Evolutionary conservation across 2,329 filamentous ascomycete genomes (phyloP), one percentile per base, ranked within the genome.

Genomic region (Zymoseptoria crescenta): DNA sequence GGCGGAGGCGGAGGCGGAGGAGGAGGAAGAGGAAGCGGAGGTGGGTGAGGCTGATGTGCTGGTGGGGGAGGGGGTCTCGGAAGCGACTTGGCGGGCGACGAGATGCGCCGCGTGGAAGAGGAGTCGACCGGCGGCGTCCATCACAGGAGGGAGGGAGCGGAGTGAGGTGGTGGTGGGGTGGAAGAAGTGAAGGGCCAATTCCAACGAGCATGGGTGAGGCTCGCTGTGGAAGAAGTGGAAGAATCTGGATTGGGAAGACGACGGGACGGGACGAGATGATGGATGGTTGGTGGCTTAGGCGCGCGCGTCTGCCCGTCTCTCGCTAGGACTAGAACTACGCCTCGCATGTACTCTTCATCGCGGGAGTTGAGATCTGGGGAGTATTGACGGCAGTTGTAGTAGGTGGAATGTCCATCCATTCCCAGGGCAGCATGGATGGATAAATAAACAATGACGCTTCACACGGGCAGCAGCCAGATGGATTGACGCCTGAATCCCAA

Each of bases 51-150:
- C 57, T 13, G 57, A 58, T 20, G 62, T 65, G 27, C 63, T 58
- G 20, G 64, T 63, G 8, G 63, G 59, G 13, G 62, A 63, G 8
- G 62, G 56, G 19, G 62, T 59, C 49, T 67, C 68, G n/a, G 51
- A 52, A 24, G 76, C 77, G 45, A 74, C 73, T 29, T 52, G 20
- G 62, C 81, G 78, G 27, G 75, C 74, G 62, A 78, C 72, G 50
- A 83, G 71, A 58, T 67, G 69, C 57, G 74, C 66, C 56, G 76
- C 73, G 58, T 76, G 71, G 63, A 72, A 68, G 61, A 76, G 66
- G 55, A 74, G 58, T 62, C 75, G 65, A 57, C 67, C 70, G 56
- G 73, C 66, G 55, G 73, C 63, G 64, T 80, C 76, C 79, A 81
- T 81, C 69, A 67, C 58, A 51, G 50, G 54, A 41, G 49, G 24